Conservation (phyloP, 805 yeast species). For the Tetrapisispora iriomotensis region DNA sequence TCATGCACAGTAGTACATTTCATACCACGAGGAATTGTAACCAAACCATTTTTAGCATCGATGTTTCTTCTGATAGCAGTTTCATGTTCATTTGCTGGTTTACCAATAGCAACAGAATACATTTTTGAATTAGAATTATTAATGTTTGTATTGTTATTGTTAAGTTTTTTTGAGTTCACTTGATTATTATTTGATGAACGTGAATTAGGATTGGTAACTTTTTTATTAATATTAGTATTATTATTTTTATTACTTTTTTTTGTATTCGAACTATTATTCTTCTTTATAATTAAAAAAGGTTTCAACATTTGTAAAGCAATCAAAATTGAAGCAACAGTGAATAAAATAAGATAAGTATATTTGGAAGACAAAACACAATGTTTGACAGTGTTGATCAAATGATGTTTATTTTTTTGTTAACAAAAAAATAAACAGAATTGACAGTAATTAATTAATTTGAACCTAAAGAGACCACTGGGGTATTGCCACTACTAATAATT, state of each 20-base stretch:
- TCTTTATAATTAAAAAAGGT: neutral
- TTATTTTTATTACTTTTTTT: neutral
- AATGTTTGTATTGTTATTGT: neutral
- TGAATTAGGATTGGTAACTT: neutral
- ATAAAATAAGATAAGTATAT: neutral
- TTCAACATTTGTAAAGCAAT: neutral
- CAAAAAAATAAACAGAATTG: too few species aligned
- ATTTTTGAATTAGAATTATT: constrained; percentile 3
- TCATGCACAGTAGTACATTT: constrained; percentile 65
- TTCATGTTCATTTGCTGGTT: constrained; percentile 57
- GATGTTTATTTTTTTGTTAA: too few species aligned
- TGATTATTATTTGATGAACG: neutral
- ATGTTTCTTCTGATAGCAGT: constrained; percentile 74
- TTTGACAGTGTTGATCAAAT: too few species aligned
- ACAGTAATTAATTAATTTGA: too few species aligned
- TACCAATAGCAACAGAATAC: constrained; percentile 53
- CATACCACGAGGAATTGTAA: constrained; percentile 54
- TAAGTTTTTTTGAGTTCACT: neutral
- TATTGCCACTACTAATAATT: too few species aligned
- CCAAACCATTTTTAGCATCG: constrained; percentile 31
- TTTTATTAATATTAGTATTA: neutral
- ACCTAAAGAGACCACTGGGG: too few species aligned
- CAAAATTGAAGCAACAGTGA: neutral
- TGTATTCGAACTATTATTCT: too few species aligned
- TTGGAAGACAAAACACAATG: too few species aligned